Conservation (phyloP, 306 rosid genomes). For the Argentina anserina region DNA sequence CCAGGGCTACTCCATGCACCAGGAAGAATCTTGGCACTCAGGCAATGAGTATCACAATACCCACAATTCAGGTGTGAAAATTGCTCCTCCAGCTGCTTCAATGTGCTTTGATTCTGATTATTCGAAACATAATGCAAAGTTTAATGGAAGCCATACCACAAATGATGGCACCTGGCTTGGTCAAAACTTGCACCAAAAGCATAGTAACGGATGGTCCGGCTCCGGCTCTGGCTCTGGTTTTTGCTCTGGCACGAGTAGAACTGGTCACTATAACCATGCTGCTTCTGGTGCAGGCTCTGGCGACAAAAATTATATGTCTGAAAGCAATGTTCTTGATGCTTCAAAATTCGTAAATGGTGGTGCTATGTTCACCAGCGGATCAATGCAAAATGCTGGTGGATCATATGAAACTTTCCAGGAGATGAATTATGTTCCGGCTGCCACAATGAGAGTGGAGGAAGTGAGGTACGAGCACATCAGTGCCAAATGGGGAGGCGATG, state of each 20-base stretch:
- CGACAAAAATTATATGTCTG: slow-evolving; percentile 3
- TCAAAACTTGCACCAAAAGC: slow-evolving; percentile 8
- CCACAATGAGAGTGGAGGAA: slow-evolving; percentile 24
- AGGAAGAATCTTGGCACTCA: slow-evolving; percentile 28
- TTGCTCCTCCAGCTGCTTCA: slow-evolving; percentile 2
- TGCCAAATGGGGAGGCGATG: slow-evolving; percentile 6
- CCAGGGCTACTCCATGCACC: slow-evolving; percentile 21
- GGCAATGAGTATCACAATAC: slow-evolving; percentile 3
- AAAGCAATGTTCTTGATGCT: neutral
- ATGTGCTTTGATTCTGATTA: neutral
- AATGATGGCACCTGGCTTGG: slow-evolving; percentile 10
- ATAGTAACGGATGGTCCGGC: neutral
- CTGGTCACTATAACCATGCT: slow-evolving; percentile 2
- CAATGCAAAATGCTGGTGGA: slow-evolving; percentile 11
- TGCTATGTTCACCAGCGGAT: neutral
- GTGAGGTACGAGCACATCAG: slow-evolving; percentile 22
- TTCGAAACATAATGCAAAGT: neutral
- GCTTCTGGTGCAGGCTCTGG: neutral
- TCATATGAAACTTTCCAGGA: slow-evolving; percentile 14
- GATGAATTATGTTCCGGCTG: slow-evolving; percentile 13
- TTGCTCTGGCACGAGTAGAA: neutral
- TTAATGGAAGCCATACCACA: slow-evolving; percentile 10
- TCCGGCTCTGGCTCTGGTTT: neutral
- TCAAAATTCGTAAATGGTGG: slow-evolving; percentile 1
- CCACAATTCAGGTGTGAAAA: slow-evolving; percentile 18